Percentiles rank a stretch among this genome's conserved stretches.
Evolutionary conservation across 2,329 filamentous ascomycete genomes (phyloP).

Genomic region (Botrytis aclada): DNA sequence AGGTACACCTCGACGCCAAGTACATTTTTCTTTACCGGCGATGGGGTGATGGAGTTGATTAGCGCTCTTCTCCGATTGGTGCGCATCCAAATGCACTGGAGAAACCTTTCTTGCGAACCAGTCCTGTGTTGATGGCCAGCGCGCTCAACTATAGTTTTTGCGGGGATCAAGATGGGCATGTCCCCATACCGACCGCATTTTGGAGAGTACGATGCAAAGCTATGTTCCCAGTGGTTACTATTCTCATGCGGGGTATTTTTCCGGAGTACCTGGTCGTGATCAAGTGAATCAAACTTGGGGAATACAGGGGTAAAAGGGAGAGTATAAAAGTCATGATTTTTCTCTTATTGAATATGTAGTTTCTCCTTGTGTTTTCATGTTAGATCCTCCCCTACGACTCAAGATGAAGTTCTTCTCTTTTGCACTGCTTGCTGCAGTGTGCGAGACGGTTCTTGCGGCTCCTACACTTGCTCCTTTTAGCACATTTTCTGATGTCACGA

Average conservation of each 20-base stretch:
- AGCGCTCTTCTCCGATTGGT: constrained; percentile 8
- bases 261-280: background rate
- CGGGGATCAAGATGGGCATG: background rate
- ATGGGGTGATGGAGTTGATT: background rate
- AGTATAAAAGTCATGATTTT: constrained; percentile 10
- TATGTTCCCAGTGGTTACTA: background rate
- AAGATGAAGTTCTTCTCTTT: constrained; percentile 30
- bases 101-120: constrained; percentile 11
- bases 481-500: constrained; percentile 34
- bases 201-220: background rate
- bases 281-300: background rate
- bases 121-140: constrained; percentile 5
- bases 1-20: background rate
- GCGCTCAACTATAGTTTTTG: background rate
- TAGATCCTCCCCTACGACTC: background rate
- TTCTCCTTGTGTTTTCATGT: background rate
- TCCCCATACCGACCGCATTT: background rate
- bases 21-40: background rate
- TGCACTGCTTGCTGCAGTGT: constrained; percentile 24
- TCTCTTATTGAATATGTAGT: background rate
- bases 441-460: constrained; percentile 25
- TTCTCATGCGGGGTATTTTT: constrained; percentile 15
- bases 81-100: constrained; percentile 6
- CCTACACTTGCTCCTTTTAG: constrained; percentile 27
- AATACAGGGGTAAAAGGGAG: background rate